A percentile compares a stretch with the other conserved stretches of the same genome.
These are phyloP conservation scores for Apiotrichum montevideense DNA, from an alignment of 1,284 basidiomycete species.

Conservation along the genomic window DNA sequence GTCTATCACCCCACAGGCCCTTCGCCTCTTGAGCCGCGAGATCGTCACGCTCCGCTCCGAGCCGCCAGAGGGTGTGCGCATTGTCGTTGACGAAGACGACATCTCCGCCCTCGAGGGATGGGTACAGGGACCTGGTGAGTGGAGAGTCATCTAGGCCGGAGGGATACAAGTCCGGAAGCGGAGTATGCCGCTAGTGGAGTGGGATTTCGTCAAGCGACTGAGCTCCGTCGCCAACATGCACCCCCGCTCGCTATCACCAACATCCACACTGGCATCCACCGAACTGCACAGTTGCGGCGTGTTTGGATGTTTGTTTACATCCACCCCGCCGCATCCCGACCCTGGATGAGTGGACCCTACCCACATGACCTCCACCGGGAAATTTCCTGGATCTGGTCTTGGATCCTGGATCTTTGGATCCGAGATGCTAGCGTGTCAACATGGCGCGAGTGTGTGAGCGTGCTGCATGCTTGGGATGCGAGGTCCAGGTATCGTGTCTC, in stretches of 20 bases:
- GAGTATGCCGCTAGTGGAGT: no score
- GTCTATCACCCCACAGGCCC: conserved; percentile 46
- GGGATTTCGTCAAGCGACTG: no score
- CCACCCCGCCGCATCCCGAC: background rate
- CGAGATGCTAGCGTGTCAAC: no score
- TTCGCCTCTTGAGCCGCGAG: conserved; percentile 66
- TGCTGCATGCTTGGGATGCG: no score
- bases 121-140: conserved; percentile 44
- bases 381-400: background rate
- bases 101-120: conserved; percentile 41
- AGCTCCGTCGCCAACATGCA: no score
- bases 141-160: no score
- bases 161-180: no score
- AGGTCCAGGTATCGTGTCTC: no score
- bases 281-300: background rate
- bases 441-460: no score
- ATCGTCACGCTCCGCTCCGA: conserved; percentile 66
- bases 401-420: background rate
- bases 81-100: conserved; percentile 73
- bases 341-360: background rate
- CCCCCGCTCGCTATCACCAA: background rate
- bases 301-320: background rate
- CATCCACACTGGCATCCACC: no score
- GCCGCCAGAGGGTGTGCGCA: conserved; percentile 81
- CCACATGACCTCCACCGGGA: background rate